Evolutionary conservation across 2,329 filamentous ascomycete genomes (phyloP).

Genomic region (Coleophoma eucalyptorum): DNA sequence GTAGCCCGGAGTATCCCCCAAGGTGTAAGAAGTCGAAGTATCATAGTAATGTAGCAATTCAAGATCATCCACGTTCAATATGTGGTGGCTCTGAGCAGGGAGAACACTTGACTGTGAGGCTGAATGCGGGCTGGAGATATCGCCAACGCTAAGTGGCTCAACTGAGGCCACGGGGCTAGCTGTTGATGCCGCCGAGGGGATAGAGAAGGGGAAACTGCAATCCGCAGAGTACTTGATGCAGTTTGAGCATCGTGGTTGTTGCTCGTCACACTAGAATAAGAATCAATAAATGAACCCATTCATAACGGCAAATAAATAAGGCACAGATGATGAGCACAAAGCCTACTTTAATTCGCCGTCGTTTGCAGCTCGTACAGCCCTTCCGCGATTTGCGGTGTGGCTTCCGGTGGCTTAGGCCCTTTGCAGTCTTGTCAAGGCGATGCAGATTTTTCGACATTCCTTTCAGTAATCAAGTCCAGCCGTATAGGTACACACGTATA

Average conservation of each 20-base stretch:
- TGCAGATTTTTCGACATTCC: too few species aligned
- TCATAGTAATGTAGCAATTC: slow-evolving; percentile 28
- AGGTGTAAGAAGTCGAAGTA: slow-evolving; percentile 21
- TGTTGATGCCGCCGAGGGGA: neutral
- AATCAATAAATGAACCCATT: neutral
- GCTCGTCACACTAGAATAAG: neutral
- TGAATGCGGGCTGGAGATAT: neutral
- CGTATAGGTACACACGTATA: too few species aligned
- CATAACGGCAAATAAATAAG: neutral
- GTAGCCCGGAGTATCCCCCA: slow-evolving; percentile 8
- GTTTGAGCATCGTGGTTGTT: neutral
- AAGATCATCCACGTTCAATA: slow-evolving; percentile 2
- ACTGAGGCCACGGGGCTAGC: neutral
- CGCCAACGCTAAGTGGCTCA: neutral
- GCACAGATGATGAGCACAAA: neutral
- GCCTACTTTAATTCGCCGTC: slow-evolving; percentile 12
- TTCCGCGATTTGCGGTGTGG: neutral
- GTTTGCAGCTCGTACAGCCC: slow-evolving; percentile 10
- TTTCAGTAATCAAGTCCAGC: too few species aligned
- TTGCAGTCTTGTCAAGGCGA: too few species aligned
- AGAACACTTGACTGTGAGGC: neutral
- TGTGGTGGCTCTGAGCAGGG: neutral
- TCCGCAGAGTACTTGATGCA: neutral
- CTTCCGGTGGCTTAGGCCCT: too few species aligned
- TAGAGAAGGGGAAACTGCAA: neutral